Base-by-base conservation (phyloP, 2,329 filamentous ascomycete species). In the Huntiella bhutanensis region DNA sequence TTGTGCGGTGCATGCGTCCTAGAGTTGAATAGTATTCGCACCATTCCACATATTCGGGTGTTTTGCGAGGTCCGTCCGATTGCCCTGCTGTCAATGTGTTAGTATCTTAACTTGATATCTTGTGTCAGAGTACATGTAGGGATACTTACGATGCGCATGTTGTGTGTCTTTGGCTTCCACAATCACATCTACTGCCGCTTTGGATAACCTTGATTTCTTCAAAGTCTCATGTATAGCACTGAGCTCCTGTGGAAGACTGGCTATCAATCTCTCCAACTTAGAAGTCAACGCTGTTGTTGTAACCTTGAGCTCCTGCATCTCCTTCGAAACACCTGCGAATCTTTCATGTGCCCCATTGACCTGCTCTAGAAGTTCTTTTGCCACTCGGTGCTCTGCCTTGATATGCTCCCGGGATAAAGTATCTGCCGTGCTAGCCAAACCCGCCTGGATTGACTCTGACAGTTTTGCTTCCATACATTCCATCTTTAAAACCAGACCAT, bases 11-110 rank as follows among this genome's bases (percentile, higher is more conserved):
- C 45, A 45, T 50, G 16, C 43, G 41, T 4, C 37, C 33, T 36
- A 50, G 48, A 17, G 33, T 47, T 15, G 43, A 37, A 15, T 50
- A 50, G 22, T 48, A 50, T 12, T 45, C 45, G 4, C 43, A 38
- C 49, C 49, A 50, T 43, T 50, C 45, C 43, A 41, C 39, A 22
- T 48, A 50, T 22, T 50, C 28, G 2, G 38, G 41, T 16, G 49
- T 50, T 17, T 39, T 33, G 13, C 32, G 44, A 8, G 41, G 45
- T 19, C 15, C 41, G 11, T 15, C 22, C 7, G 33, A n/a, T 13
- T 7, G 22, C 8, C 22, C 22, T 7, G 8, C 22, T 28, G 8
- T 28, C 6, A 28, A 10, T 28, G 22, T 28, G 2, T 28, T 28
- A 28, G 22, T 4, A 28, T 10, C 22, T 28, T 28, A 28, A 10